phyloP scores from a whole-genome alignment of 345 rosid genomes.

The Euphorbia lathyris region DNA sequence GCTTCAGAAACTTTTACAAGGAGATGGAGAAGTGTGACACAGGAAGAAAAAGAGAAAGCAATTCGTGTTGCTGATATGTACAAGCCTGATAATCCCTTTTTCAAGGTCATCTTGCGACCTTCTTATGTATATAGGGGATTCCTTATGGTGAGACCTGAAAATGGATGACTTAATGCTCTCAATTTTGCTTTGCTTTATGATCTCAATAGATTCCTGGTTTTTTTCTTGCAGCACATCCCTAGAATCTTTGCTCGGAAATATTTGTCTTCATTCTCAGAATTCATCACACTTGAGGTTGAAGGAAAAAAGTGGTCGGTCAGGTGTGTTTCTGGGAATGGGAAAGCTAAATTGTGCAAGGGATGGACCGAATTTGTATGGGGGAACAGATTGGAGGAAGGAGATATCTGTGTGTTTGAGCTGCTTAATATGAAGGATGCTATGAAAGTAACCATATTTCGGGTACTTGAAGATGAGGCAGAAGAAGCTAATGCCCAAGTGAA shows the following conservation, averaged over 20 bases:
- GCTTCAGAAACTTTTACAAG: slow-evolving; percentile 10
- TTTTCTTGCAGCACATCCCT: slow-evolving; percentile 49
- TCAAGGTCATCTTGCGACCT: slow-evolving; percentile 34
- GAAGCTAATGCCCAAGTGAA: neutral
- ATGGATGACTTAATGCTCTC: neutral
- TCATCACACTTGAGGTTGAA: slow-evolving; percentile 38
- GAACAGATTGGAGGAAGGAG: slow-evolving; percentile 53
- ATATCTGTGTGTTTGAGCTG: slow-evolving; percentile 59
- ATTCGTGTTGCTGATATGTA: slow-evolving; percentile 30
- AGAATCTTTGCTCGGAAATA: slow-evolving; percentile 40
- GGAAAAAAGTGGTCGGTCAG: slow-evolving; percentile 52
- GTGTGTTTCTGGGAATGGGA: slow-evolving; percentile 29
- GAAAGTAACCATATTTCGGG: slow-evolving; percentile 54
- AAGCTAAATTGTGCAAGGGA: slow-evolving; percentile 47
- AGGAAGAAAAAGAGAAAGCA: slow-evolving; percentile 29
- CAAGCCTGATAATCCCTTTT: slow-evolving; percentile 36
- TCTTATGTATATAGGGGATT: slow-evolving; percentile 33
- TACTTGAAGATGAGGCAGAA: slow-evolving; percentile 23
- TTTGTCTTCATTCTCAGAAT: slow-evolving; percentile 31
- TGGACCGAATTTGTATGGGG: slow-evolving; percentile 53
- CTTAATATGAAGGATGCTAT: slow-evolving; percentile 35
- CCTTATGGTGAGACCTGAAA: slow-evolving; percentile 30
- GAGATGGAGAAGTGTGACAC: slow-evolving; percentile 29
- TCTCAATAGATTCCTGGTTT: neutral
- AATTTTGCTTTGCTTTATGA: neutral